Evolutionary conservation across 805 yeast species (phyloP).

Genomic region (Ogataea nonfermentans): DNA sequence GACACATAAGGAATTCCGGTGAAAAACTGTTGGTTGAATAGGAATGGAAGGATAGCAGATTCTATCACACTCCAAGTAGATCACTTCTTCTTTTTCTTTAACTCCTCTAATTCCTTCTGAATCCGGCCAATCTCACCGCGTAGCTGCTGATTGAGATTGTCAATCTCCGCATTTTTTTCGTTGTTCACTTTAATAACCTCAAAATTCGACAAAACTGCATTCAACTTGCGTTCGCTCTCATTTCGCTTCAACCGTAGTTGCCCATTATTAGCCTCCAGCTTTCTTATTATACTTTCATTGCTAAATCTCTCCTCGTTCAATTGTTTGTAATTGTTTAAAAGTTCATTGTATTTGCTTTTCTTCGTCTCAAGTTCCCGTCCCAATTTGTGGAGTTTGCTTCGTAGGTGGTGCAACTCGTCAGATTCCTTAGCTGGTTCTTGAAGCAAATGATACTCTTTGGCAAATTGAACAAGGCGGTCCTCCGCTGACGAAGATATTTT

Average conservation of each 20-base stretch:
- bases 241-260: constrained; percentile 18
- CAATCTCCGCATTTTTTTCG: constrained; percentile 32
- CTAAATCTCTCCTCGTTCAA: constrained; percentile 34
- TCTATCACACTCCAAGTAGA: background rate
- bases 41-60: background rate
- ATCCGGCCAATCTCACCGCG: constrained; percentile 27
- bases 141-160: constrained; percentile 27
- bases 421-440: constrained; percentile 6
- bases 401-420: constrained; percentile 11
- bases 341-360: constrained; percentile 25
- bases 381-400: constrained; percentile 13
- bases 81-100: constrained; percentile 10
- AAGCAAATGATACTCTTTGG: constrained; percentile 13
- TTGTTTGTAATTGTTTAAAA: constrained; percentile 34
- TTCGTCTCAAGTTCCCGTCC: constrained; percentile 17
- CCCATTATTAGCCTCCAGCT: constrained; percentile 20
- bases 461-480: constrained; percentile 8
- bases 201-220: constrained; percentile 27
- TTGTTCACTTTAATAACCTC: constrained; percentile 34
- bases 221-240: constrained; percentile 19
- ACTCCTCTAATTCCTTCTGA: constrained; percentile 19
- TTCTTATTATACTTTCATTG: constrained; percentile 24
- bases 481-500: background rate
- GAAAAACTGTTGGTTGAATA: constrained; percentile 1
- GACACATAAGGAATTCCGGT: constrained; percentile 8